These are phyloP conservation scores for Colletotrichum musae DNA, from an alignment of 2,329 filamentous ascomycete genomes.

Conservation along the genomic window DNA sequence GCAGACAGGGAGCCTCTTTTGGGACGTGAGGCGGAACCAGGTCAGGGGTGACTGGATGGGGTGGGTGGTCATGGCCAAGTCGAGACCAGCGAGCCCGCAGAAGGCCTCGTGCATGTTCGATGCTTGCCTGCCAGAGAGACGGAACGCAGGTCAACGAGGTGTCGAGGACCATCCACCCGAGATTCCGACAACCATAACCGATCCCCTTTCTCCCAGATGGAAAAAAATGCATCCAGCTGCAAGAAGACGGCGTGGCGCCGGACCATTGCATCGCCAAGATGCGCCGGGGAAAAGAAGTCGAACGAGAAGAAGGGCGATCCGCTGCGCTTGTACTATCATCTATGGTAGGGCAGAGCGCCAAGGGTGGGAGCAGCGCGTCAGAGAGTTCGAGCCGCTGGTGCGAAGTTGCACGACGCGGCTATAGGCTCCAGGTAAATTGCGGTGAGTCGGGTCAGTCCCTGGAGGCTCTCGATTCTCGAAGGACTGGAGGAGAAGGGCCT, in stretches of 20 bases:
- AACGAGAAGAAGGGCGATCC: not conserved
- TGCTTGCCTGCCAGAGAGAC: conserved; percentile 7
- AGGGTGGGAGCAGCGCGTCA: not conserved
- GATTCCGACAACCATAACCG: conserved; percentile 1
- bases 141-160: not conserved
- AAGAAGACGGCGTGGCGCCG: conserved; percentile 25
- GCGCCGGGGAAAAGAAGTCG: not conserved
- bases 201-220: not conserved
- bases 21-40: conserved; percentile 26
- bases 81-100: conserved; percentile 19
- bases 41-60: conserved; percentile 33
- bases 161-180: conserved; percentile 10
- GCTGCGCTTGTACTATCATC: not conserved
- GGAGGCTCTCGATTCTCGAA: conserved; percentile 3
- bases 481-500: not conserved
- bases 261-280: conserved; percentile 27
- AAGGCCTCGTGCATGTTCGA: conserved; percentile 10
- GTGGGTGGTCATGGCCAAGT: conserved; percentile 35
- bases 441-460: conserved; percentile 36
- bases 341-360: conserved; percentile 9
- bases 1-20: conserved; percentile 32
- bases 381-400: conserved; percentile 16
- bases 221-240: not conserved
- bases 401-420: not conserved
- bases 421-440: conserved; percentile 31